These are phyloP conservation scores for Pseudopediastrum boryanum DNA, from an alignment of 139 green algal genomes.

Conservation along the genomic window DNA sequence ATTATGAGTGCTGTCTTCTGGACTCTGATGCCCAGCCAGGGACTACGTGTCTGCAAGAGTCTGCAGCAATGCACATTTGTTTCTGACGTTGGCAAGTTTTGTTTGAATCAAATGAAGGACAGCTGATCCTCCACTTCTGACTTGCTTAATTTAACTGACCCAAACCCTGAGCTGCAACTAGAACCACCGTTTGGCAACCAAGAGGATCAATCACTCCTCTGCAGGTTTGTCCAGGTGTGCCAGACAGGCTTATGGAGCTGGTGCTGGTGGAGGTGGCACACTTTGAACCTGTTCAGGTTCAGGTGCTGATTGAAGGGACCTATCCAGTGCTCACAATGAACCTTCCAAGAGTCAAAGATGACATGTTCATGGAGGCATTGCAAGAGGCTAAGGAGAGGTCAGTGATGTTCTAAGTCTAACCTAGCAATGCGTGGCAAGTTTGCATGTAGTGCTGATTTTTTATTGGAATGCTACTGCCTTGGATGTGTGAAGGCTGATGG, in stretches of 20 bases:
- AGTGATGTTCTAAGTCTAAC: neutral
- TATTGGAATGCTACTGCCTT: neutral
- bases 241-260: constrained; percentile 69
- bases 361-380: constrained; percentile 44
- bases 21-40: no score
- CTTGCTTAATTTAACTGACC: no score
- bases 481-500: neutral
- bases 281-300: constrained; percentile 75
- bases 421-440: neutral
- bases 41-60: no score
- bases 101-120: no score
- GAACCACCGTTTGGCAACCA: neutral
- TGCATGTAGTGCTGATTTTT: neutral
- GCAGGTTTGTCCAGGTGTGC: constrained; percentile 62
- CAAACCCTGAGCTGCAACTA: no score
- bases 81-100: no score
- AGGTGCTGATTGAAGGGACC: constrained; percentile 68
- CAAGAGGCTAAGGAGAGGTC: constrained; percentile 33
- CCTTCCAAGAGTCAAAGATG: constrained; percentile 61
- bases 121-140: no score
- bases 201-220: no score
- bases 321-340: constrained; percentile 63
- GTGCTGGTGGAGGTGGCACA: constrained; percentile 77
- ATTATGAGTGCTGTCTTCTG: no score
- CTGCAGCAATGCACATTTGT: no score